Percentiles rank a stretch among this genome's conserved stretches.
phyloP scores from a whole-genome alignment of 805 yeast genomes.

The Ogataea pilisensis region DNA sequence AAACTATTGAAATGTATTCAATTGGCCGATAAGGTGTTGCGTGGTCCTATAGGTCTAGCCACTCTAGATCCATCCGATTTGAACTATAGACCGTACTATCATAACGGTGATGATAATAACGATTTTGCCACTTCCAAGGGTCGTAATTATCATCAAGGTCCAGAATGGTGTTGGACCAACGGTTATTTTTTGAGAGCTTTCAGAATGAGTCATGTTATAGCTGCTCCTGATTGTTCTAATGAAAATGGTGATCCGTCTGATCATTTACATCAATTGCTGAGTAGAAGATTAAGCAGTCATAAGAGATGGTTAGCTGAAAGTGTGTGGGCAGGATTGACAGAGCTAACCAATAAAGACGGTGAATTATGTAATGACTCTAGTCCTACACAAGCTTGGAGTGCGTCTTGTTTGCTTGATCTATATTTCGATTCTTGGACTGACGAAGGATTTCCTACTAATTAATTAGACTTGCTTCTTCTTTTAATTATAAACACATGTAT shows the following conservation, averaged over 20 bases:
- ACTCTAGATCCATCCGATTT: slow-evolving; percentile 91
- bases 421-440: slow-evolving; percentile 56
- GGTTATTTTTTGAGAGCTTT: slow-evolving; percentile 88
- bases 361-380: slow-evolving; percentile 78
- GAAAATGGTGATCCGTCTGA: slow-evolving; percentile 39
- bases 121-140: slow-evolving; percentile 95
- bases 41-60: slow-evolving; percentile 90
- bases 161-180: slow-evolving; percentile 94
- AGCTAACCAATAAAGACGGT: slow-evolving; percentile 87
- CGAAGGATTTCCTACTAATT: slow-evolving; percentile 13
- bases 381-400: slow-evolving; percentile 97
- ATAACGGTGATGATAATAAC: slow-evolving; percentile 70
- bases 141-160: slow-evolving; percentile 96
- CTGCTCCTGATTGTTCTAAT: slow-evolving; percentile 34
- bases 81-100: slow-evolving; percentile 87
- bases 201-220: slow-evolving; percentile 45
- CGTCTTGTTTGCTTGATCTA: slow-evolving; percentile 79
- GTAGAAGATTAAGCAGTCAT: slow-evolving; percentile 59
- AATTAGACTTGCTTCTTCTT: neutral
- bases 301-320: slow-evolving; percentile 67
- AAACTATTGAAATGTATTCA: slow-evolving; percentile 62
- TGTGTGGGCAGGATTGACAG: slow-evolving; percentile 92
- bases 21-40: slow-evolving; percentile 64
- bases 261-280: slow-evolving; percentile 54
- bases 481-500: no score